Percentiles rank a stretch among this genome's conserved stretches.
Conservation (phyloP, 2,329 filamentous ascomycete species). For the Ophioceras dolichostomum region DNA sequence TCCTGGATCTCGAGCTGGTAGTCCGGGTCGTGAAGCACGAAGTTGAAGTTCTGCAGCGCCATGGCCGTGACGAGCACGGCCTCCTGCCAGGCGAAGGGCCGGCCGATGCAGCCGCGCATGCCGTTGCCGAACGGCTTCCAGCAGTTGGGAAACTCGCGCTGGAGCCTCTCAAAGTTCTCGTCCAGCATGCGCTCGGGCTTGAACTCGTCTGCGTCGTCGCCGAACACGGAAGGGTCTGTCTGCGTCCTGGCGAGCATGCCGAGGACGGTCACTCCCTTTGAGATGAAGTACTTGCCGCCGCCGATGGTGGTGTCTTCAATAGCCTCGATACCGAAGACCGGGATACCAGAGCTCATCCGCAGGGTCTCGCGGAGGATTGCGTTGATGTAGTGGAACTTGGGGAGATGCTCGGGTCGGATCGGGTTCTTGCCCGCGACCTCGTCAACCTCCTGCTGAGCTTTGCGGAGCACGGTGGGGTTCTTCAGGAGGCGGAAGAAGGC, state of each 20-base stretch:
- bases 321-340: conserved; percentile 41
- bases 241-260: conserved; percentile 36
- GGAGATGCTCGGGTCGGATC: conserved; percentile 48
- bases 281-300: conserved; percentile 43
- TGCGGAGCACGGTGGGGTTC: conserved; percentile 44
- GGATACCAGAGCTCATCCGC: conserved; percentile 48
- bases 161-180: conserved; percentile 27
- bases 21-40: conserved; percentile 45
- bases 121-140: conserved; percentile 45
- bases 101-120: conserved; percentile 37
- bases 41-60: conserved; percentile 57
- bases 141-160: conserved; percentile 16
- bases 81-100: conserved; percentile 43
- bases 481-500: conserved; percentile 53
- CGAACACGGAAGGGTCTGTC: conserved; percentile 42
- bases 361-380: conserved; percentile 55
- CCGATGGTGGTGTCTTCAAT: conserved; percentile 27
- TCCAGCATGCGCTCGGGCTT: conserved; percentile 51
- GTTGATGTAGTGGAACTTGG: conserved; percentile 52
- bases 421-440: conserved; percentile 44
- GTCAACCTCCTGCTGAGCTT: conserved; percentile 58
- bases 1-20: conserved; percentile 44
- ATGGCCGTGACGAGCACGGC: conserved; percentile 34
- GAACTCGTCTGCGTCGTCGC: conserved; percentile 43
- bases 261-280: conserved; percentile 28